A percentile compares a stretch with the other conserved stretches of the same genome.
phyloP scores from a whole-genome alignment of 768 basidiomycete species.

The Epithele typhae region DNA sequence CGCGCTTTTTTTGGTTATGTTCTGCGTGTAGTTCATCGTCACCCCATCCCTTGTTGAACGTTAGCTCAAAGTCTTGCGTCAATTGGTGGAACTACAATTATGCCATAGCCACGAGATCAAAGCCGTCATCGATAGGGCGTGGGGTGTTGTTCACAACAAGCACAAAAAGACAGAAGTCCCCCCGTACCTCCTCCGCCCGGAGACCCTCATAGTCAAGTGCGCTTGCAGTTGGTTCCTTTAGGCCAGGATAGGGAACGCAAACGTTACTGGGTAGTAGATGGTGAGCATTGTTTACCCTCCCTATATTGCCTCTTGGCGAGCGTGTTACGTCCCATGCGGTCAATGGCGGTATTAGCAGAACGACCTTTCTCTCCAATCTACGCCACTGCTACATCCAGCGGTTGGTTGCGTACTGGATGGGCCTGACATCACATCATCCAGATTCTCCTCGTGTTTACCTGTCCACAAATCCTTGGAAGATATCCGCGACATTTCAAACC shows the following conservation, averaged over 20 bases:
- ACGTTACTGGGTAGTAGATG: constrained; percentile 86
- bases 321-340: constrained; percentile 54
- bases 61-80: constrained; percentile 78
- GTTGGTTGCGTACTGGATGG: too few relatives aligned
- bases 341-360: constrained; percentile 17
- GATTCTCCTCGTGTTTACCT: constrained; percentile 82
- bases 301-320: constrained; percentile 51
- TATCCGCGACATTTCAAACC: constrained; percentile 69
- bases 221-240: constrained; percentile 61
- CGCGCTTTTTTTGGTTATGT: constrained; percentile 17
- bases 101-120: constrained; percentile 66
- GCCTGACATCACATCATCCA: too few relatives aligned
- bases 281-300: constrained; percentile 46
- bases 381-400: too few relatives aligned
- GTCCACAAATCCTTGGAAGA: constrained; percentile 91
- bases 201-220: constrained; percentile 64
- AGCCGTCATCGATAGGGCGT: constrained; percentile 72
- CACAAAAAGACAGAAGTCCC: constrained; percentile 75
- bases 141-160: constrained; percentile 81
- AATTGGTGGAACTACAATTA: constrained; percentile 83
- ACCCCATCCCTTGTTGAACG: neutral
- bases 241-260: constrained; percentile 74
- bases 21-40: constrained; percentile 9
- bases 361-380: constrained; percentile 42
- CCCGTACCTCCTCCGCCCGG: constrained; percentile 46